A percentile compares a stretch with the other conserved stretches of the same genome.
Conservation (phyloP, 768 basidiomycete species). For the Boletus huronensis region DNA sequence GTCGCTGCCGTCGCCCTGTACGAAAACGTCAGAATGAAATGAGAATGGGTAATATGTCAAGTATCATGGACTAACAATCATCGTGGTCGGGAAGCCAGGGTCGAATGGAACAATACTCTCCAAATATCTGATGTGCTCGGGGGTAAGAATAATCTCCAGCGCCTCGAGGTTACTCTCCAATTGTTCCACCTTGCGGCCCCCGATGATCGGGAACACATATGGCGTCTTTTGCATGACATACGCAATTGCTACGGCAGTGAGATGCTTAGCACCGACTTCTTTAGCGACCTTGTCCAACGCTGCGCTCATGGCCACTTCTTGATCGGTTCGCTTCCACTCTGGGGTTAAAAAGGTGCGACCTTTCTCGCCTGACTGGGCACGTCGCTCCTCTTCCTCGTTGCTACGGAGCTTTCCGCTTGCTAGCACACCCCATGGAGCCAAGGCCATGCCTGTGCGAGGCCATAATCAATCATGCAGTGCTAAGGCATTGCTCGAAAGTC, state of each 20-base stretch:
- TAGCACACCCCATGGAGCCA: conserved; percentile 39
- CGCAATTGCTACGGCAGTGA: conserved; percentile 40
- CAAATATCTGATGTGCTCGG: conserved; percentile 37
- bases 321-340: conserved; percentile 34
- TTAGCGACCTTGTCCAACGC: conserved; percentile 39
- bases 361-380: conserved; percentile 31
- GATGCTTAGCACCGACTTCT: conserved; percentile 36
- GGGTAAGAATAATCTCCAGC: conserved; percentile 37
- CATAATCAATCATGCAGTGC: background rate
- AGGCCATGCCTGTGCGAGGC: conserved; percentile 12
- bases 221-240: conserved; percentile 46
- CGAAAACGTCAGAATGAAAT: background rate
- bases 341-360: conserved; percentile 31
- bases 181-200: conserved; percentile 44
- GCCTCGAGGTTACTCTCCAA: conserved; percentile 42
- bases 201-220: conserved; percentile 43
- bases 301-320: conserved; percentile 31
- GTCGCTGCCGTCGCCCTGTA: conserved; percentile 29
- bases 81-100: conserved; percentile 36
- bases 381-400: conserved; percentile 30
- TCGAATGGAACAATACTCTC: conserved; percentile 37
- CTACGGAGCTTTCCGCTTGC: conserved; percentile 27
- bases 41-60: background rate
- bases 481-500: background rate
- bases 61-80: conserved; percentile 30